These are phyloP conservation scores for Schizophyllum amplum DNA, from an alignment of 1,284 basidiomycete genomes.

Conservation along the genomic window DNA sequence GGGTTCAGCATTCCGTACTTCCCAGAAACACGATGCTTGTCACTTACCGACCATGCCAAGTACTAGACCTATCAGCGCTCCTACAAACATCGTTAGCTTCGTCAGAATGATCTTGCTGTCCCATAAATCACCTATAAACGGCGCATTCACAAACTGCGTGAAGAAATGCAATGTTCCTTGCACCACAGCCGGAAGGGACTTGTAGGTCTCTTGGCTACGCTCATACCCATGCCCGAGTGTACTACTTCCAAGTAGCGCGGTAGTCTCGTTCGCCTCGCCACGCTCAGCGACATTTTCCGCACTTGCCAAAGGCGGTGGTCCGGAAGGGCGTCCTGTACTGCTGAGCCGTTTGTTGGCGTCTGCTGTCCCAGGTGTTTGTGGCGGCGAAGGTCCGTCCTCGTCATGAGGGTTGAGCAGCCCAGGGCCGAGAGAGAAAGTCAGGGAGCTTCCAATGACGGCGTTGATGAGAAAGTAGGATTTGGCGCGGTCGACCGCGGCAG, in stretches of 20 bases:
- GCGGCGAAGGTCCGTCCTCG: conserved; percentile 5
- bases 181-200: not conserved
- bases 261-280: not conserved
- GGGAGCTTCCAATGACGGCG: conserved; percentile 12
- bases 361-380: not conserved
- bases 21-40: not conserved
- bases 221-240: not conserved
- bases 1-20: not conserved
- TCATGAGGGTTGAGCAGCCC: conserved; percentile 4
- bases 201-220: not conserved
- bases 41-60: not conserved
- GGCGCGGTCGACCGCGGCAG: conserved; percentile 8
- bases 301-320: not conserved
- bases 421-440: conserved; percentile 13
- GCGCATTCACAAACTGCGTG: not conserved
- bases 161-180: not conserved
- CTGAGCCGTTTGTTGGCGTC: not conserved
- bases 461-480: conserved; percentile 14
- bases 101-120: not conserved
- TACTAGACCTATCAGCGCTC: not conserved
- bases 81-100: not conserved
- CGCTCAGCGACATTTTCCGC: not conserved
- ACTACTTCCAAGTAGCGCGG: not conserved
- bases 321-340: not conserved
- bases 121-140: not conserved